Conservation (phyloP, 345 rosid species). For the Mangifera indica region DNA sequence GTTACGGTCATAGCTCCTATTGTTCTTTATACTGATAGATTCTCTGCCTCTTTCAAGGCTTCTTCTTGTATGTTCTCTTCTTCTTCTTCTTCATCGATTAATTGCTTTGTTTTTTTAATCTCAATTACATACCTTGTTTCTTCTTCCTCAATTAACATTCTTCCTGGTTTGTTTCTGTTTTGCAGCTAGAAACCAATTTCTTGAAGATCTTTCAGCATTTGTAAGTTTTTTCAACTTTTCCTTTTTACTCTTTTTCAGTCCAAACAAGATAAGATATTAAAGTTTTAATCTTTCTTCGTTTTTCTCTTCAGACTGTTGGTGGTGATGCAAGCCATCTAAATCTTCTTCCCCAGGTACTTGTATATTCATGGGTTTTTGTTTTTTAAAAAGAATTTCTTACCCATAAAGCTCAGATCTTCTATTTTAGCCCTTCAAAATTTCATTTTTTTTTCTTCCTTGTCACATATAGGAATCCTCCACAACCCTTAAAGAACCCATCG, state of each 20-base stretch:
- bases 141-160: not conserved
- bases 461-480: constrained; percentile 51
- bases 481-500: constrained; percentile 48
- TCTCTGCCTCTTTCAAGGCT: constrained; percentile 43
- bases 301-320: constrained; percentile 47
- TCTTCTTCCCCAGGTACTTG: constrained; percentile 68
- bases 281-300: constrained; percentile 11
- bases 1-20: constrained; percentile 81
- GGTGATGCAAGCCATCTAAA: constrained; percentile 58
- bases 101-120: not conserved
- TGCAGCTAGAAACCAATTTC: constrained; percentile 67
- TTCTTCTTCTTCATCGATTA: not conserved
- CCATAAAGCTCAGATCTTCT: constrained; percentile 28
- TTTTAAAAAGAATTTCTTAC: not conserved
- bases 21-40: constrained; percentile 59
- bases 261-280: not conserved
- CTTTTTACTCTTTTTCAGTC: not conserved
- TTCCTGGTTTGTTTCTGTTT: not conserved
- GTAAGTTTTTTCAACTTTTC: constrained; percentile 36
- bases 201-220: constrained; percentile 63
- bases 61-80: constrained; percentile 41
- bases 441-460: constrained; percentile 13
- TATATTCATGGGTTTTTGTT: not conserved
- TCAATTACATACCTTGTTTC: not conserved
- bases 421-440: constrained; percentile 6